Base-by-base conservation (phyloP, 768 basidiomycete genomes). In the Panaeolus cyanescens region DNA sequence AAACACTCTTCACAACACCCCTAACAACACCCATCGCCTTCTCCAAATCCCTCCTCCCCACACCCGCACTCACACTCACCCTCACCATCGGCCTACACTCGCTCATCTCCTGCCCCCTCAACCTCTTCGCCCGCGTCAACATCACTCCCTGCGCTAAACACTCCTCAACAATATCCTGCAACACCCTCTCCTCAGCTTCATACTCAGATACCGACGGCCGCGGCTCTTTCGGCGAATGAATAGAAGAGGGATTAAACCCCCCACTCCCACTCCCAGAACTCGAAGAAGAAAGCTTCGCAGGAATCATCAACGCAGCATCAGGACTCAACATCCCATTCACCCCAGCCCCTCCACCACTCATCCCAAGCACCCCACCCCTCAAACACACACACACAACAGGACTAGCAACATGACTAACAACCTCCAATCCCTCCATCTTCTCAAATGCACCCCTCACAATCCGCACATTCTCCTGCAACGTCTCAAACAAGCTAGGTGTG, bases 121-220 rank as follows among this genome's bases (percentile, higher is more conserved):
- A 72, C 59, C 93, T 76, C 79, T 92, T 92, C 39, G 94, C 89
- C 22, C 92, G 84, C 2, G 94, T 96, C 61, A 97, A 77, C 67
- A 98, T 79, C 45, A 99, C 90, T 9, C 93, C 95, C 65, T 92
- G 91, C 5, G 79, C 77, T 39, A 94, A 77, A 0, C 85, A 83
- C 69, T 97, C 93, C 62, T 98, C 96, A 13, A 98, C 95, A 12
- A 99, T 86, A 56, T 96, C 94, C 75, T 99, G 96, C 65, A 99
- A 71, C 25, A 94, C 59, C 37, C 80, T 77, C 70, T 99, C 96
- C 72, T 99, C 96, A 13, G 72, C 72, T 20, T 83, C 85, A 45
- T 84, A 76, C 64, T 92, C 84, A 69, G 83, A 84, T 62, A 88
- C 80, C 71, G 82, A 82, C 17, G 71, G 10, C 69, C 1, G 78